These are phyloP conservation scores for Toxicodendron radicans DNA, from an alignment of 345 rosid species.

Conservation along the genomic window DNA sequence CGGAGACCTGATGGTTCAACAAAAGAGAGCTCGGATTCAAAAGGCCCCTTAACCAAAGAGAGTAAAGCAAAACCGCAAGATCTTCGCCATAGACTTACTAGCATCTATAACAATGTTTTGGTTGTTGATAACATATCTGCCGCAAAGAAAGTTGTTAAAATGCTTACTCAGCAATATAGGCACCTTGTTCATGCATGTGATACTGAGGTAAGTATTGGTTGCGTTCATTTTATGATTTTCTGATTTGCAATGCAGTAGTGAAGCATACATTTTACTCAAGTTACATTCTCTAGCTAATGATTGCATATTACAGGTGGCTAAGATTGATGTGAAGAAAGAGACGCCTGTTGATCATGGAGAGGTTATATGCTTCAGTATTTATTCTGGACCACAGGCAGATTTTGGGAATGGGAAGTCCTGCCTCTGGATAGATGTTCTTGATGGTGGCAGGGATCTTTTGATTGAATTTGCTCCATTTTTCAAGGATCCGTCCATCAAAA, in stretches of 20 bases:
- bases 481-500: constrained; percentile 61
- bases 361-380: constrained; percentile 86
- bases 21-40: neutral
- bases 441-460: constrained; percentile 68
- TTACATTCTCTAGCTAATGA: constrained; percentile 12
- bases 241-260: constrained; percentile 7
- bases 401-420: constrained; percentile 87
- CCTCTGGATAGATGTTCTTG: constrained; percentile 95
- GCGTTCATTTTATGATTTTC: constrained; percentile 15
- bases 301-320: constrained; percentile 62
- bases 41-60: constrained; percentile 8
- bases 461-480: constrained; percentile 72
- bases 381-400: constrained; percentile 74
- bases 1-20: neutral
- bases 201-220: constrained; percentile 64
- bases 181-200: constrained; percentile 85
- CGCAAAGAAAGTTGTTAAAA: constrained; percentile 56
- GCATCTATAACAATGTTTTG: constrained; percentile 57
- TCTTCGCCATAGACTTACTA: constrained; percentile 47
- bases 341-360: constrained; percentile 93
- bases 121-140: constrained; percentile 58
- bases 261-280: constrained; percentile 15
- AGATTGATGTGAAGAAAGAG: constrained; percentile 80
- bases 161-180: constrained; percentile 59
- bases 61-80: constrained; percentile 14